phyloP scores from a whole-genome alignment of 179 eudicot genomes.

The Nepenthes alata region DNA sequence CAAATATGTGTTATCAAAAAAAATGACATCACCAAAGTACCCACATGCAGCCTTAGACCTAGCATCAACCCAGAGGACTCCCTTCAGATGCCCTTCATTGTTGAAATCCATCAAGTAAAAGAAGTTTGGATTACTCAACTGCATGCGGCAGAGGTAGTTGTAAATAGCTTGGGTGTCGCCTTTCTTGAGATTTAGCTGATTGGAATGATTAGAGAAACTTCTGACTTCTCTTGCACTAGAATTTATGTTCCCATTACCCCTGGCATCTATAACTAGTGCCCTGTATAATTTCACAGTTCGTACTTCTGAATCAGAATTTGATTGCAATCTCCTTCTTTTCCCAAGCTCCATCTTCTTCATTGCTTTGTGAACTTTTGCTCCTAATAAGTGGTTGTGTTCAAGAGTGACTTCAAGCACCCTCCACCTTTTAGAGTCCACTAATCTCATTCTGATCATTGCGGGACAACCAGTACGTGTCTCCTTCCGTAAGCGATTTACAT shows the following conservation, averaged over 20 bases:
- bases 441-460: constrained; percentile 51
- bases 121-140: constrained; percentile 60
- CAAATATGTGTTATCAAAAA: constrained; percentile 49
- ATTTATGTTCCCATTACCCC: constrained; percentile 15
- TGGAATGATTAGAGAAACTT: constrained; percentile 10
- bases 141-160: constrained; percentile 61
- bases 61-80: constrained; percentile 66
- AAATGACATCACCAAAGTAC: constrained; percentile 58
- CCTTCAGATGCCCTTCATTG: constrained; percentile 43
- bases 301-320: constrained; percentile 25
- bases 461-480: constrained; percentile 65
- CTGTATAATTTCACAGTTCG: constrained; percentile 42
- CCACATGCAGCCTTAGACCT: constrained; percentile 52
- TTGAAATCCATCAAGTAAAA: constrained; percentile 61
- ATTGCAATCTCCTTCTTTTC: constrained; percentile 19
- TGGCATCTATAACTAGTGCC: constrained; percentile 31
- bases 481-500: constrained; percentile 41
- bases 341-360: constrained; percentile 25
- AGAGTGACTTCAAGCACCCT: constrained; percentile 47
- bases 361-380: constrained; percentile 33
- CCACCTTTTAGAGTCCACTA: constrained; percentile 47
- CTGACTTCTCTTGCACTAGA: constrained; percentile 11
- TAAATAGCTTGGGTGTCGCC: constrained; percentile 34
- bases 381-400: constrained; percentile 53
- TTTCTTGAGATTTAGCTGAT: constrained; percentile 27